These are phyloP conservation scores for Ogataea methanolica DNA, from an alignment of 805 yeast species.

Conservation along the genomic window DNA sequence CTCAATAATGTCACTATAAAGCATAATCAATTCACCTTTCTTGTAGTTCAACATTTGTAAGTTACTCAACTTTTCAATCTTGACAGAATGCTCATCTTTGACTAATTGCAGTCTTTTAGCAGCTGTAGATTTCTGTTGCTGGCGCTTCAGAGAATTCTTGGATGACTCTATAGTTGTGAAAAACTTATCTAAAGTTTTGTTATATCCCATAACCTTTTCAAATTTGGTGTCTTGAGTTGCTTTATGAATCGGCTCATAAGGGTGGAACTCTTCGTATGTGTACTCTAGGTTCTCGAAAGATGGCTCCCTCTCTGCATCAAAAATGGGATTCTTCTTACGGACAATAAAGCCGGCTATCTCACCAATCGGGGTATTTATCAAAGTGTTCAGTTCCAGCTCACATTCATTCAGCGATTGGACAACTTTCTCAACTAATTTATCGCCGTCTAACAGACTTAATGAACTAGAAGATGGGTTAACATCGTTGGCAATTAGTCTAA, in stretches of 20 bases:
- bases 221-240: constrained; percentile 29
- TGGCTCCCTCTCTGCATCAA: constrained; percentile 35
- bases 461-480: constrained; percentile 38
- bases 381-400: constrained; percentile 35
- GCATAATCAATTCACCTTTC: constrained; percentile 71
- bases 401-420: constrained; percentile 43
- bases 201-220: constrained; percentile 58
- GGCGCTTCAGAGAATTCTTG: constrained; percentile 67
- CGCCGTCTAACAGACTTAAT: constrained; percentile 26
- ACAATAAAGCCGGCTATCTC: constrained; percentile 57
- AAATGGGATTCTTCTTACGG: constrained; percentile 52
- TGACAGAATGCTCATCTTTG: constrained; percentile 62
- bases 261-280: constrained; percentile 51
- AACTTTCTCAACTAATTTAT: constrained; percentile 26
- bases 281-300: constrained; percentile 33
- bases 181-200: constrained; percentile 74
- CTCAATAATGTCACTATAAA: constrained; percentile 66
- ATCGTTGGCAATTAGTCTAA: constrained; percentile 41
- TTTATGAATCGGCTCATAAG: constrained; percentile 41
- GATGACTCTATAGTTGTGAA: constrained; percentile 84
- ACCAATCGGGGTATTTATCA: constrained; percentile 33
- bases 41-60: constrained; percentile 60
- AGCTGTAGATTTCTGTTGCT: constrained; percentile 74
- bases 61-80: constrained; percentile 58
- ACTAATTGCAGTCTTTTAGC: constrained; percentile 72